A percentile compares a stretch with the other conserved stretches of the same genome.
Conservation (phyloP, 2,329 filamentous ascomycete genomes). For the Epichloe bromicola region DNA sequence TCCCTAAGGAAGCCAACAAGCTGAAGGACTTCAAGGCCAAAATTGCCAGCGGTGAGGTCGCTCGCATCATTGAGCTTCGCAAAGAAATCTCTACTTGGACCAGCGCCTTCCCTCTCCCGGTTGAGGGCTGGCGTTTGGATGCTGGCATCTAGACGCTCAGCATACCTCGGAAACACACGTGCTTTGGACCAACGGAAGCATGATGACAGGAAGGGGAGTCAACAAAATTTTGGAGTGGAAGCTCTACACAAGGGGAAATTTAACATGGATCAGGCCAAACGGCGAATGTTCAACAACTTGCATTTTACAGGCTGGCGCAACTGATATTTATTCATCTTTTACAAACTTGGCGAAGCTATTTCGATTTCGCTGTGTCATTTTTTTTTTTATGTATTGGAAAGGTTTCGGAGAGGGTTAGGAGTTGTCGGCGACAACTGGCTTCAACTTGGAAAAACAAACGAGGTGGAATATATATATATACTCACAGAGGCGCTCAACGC, state of each 20-base stretch:
- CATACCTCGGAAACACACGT: not conserved
- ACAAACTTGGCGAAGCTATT: conserved; percentile 4
- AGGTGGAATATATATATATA: not conserved
- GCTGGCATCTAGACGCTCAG: conserved; percentile 37
- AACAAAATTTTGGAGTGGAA: not conserved
- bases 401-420: conserved; percentile 3
- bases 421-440: conserved; percentile 7
- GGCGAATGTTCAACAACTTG: conserved; percentile 17
- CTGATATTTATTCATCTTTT: conserved; percentile 1
- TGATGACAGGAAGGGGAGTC: not conserved
- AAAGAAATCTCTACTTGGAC: conserved; percentile 87
- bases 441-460: conserved; percentile 2
- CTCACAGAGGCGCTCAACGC: conserved; percentile 8
- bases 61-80: conserved; percentile 72
- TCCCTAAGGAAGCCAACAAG: conserved; percentile 98
- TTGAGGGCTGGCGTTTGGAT: conserved; percentile 56
- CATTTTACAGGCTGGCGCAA: conserved; percentile 13
- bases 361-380: not conserved
- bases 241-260: conserved; percentile 8
- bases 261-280: conserved; percentile 11
- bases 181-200: not conserved
- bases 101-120: conserved; percentile 80
- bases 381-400: not conserved
- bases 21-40: conserved; percentile 98
- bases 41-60: conserved; percentile 64